phyloP scores from a whole-genome alignment of 2,329 filamentous ascomycete genomes.

The Colletotrichum cereale region DNA sequence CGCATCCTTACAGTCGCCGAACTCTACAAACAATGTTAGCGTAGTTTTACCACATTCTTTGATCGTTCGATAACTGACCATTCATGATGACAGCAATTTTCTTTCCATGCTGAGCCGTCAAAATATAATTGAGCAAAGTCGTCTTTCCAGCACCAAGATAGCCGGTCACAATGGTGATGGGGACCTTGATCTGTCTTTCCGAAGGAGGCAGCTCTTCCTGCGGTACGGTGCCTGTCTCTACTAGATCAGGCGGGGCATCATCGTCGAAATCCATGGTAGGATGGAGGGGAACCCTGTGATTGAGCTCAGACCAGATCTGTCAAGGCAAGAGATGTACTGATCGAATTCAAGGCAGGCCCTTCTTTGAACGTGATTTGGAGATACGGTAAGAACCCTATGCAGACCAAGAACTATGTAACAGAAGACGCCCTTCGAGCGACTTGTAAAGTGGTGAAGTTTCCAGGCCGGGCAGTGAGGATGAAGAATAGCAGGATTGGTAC shows the following conservation, averaged over 20 bases:
- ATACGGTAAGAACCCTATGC: no score
- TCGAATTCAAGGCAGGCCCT: neutral
- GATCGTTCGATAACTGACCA: conserved; percentile 58
- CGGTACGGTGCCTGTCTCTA: conserved; percentile 57
- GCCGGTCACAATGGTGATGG: conserved; percentile 88
- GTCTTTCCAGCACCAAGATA: conserved; percentile 98
- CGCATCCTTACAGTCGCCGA: conserved; percentile 77
- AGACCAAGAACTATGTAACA: neutral
- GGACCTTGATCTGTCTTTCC: conserved; percentile 74
- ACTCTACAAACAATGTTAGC: conserved; percentile 67
- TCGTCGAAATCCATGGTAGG: conserved; percentile 72
- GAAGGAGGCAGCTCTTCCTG: conserved; percentile 53
- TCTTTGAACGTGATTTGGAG: neutral
- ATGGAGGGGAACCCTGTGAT: conserved; percentile 36
- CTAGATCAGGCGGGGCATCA: conserved; percentile 75
- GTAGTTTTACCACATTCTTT: neutral
- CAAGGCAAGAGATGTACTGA: neutral
- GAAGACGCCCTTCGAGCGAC: conserved; percentile 1
- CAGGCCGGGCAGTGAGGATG: neutral
- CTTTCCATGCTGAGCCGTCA: conserved; percentile 95
- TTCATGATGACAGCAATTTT: conserved; percentile 99
- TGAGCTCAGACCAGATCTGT: conserved; percentile 30
- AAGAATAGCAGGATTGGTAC: neutral
- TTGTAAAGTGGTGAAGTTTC: conserved; percentile 5
- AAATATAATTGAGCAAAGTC: conserved; percentile 93